These are phyloP conservation scores for Madurella mycetomatis DNA, from an alignment of 2,329 filamentous ascomycete genomes.

Conservation along the genomic window DNA sequence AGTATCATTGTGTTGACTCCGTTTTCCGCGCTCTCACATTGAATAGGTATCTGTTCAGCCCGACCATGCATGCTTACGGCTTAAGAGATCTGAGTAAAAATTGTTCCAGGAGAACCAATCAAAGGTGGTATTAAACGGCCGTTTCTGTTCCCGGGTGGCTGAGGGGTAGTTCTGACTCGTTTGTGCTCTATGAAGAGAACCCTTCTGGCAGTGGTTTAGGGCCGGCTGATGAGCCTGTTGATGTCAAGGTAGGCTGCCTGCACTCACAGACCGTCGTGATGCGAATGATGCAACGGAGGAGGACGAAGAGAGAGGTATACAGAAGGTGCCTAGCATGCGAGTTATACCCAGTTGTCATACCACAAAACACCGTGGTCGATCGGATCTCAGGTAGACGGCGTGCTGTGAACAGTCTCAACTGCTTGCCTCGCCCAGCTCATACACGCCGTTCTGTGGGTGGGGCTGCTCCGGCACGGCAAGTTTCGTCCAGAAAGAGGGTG, in stretches of 20 bases:
- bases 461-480: not conserved
- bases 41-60: too few relatives aligned
- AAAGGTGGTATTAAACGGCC: constrained; percentile 12
- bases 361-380: constrained; percentile 11
- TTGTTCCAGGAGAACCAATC: constrained; percentile 18
- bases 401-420: constrained; percentile 1
- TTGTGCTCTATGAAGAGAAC: not conserved
- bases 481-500: not conserved
- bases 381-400: not conserved
- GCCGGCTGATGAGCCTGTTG: constrained; percentile 9
- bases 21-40: too few relatives aligned
- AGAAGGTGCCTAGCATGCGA: constrained; percentile 6
- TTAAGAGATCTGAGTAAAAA: constrained; percentile 3
- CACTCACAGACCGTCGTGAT: not conserved
- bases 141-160: constrained; percentile 2
- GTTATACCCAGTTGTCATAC: not conserved
- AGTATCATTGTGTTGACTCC: too few relatives aligned
- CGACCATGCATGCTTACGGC: not conserved
- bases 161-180: not conserved
- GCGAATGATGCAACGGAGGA: constrained; percentile 6
- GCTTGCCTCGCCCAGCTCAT: constrained; percentile 1
- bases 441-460: not conserved
- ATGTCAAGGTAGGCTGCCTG: constrained; percentile 1
- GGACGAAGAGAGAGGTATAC: constrained; percentile 10
- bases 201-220: not conserved